Percentiles rank a stretch among this genome's conserved stretches.
phyloP scores from a whole-genome alignment of 805 yeast genomes.

The Zygoascus ofunaensis region DNA sequence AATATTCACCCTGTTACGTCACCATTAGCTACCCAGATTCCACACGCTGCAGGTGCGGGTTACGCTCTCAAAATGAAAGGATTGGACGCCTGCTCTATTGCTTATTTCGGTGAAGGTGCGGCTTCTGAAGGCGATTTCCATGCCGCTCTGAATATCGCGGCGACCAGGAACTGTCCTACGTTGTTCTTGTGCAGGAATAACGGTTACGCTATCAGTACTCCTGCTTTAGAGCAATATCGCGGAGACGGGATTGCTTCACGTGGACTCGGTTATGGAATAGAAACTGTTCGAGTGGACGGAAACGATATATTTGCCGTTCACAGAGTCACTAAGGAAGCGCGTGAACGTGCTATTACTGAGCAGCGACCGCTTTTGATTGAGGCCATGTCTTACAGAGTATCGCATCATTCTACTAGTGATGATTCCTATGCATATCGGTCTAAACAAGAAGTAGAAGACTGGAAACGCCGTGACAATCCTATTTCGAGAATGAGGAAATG shows the following conservation, averaged over 20 bases:
- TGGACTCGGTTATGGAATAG: slow-evolving; percentile 29
- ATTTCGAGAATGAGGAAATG: slow-evolving; percentile 27
- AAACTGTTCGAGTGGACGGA: slow-evolving; percentile 30
- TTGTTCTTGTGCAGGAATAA: slow-evolving; percentile 28
- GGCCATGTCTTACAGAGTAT: slow-evolving; percentile 30
- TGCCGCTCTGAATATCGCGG: slow-evolving; percentile 30
- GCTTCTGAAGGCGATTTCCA: slow-evolving; percentile 32
- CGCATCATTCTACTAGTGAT: slow-evolving; percentile 30
- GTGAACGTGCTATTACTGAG: slow-evolving; percentile 20
- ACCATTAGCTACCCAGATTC: slow-evolving; percentile 29
- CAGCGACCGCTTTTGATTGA: slow-evolving; percentile 27
- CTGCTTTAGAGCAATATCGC: slow-evolving; percentile 27
- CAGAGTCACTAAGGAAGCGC: slow-evolving; percentile 21
- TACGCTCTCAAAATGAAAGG: slow-evolving; percentile 27
- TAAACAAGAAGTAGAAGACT: slow-evolving; percentile 26
- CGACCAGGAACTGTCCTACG: slow-evolving; percentile 28
- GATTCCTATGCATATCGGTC: slow-evolving; percentile 30
- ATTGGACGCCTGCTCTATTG: slow-evolving; percentile 21
- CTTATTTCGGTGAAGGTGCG: slow-evolving; percentile 31
- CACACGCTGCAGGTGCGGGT: slow-evolving; percentile 32
- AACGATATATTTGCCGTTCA: slow-evolving; percentile 27
- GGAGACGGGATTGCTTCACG: slow-evolving; percentile 31
- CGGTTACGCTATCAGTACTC: slow-evolving; percentile 31
- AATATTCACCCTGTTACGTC: slow-evolving; percentile 30
- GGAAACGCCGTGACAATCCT: slow-evolving; percentile 29